These are phyloP conservation scores for Arthrobotrys sinensis DNA, from an alignment of 2,329 filamentous ascomycete genomes.

Conservation along the genomic window DNA sequence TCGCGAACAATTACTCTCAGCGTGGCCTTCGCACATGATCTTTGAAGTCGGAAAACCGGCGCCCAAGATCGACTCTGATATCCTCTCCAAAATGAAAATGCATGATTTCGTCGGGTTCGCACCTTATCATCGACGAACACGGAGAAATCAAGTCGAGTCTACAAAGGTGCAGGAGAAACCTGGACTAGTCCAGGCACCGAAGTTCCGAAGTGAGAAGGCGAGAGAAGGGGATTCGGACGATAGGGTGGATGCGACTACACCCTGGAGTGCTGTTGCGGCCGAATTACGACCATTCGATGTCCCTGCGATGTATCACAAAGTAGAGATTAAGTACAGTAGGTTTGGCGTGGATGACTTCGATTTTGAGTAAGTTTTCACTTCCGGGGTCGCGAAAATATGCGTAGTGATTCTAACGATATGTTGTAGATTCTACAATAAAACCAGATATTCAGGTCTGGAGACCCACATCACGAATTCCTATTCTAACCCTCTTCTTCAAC, in stretches of 20 bases:
- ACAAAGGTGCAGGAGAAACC: constrained; percentile 77
- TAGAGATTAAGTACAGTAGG: constrained; percentile 99
- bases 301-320: constrained; percentile 88
- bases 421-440: constrained; percentile 86
- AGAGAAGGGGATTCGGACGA: constrained; percentile 71
- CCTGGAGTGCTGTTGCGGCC: constrained; percentile 78
- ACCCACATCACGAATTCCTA: constrained; percentile 98
- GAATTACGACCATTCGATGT: constrained; percentile 73
- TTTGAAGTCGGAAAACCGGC: constrained; percentile 86
- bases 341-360: constrained; percentile 99
- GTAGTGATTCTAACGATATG: neutral
- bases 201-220: constrained; percentile 94
- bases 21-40: constrained; percentile 87
- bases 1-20: constrained; percentile 86
- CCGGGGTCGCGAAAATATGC: neutral
- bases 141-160: constrained; percentile 86
- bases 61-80: constrained; percentile 81
- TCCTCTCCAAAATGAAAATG: constrained; percentile 78
- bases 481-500: constrained; percentile 89
- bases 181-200: constrained; percentile 80
- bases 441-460: constrained; percentile 89
- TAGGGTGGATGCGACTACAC: constrained; percentile 72
- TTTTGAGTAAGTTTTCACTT: constrained; percentile 77
- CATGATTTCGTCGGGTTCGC: constrained; percentile 84
- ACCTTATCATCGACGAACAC: constrained; percentile 79